Evolutionary conservation across 257 asterid genomes (phyloP), one percentile per base, ranked within the genome.

Genomic region (Nicotiana otophora): DNA sequence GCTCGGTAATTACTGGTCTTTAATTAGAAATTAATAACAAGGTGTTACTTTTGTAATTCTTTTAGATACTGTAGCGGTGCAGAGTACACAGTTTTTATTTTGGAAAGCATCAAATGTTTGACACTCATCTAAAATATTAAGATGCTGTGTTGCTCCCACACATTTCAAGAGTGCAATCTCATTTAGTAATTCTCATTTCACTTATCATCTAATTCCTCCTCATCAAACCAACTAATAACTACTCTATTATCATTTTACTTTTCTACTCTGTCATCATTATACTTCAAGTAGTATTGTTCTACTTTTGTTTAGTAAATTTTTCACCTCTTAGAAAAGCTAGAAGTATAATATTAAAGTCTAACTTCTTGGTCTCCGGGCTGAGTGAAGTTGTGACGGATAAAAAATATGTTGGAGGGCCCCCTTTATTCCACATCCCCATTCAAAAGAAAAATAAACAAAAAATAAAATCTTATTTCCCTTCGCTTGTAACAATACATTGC

Each of bases 1-100:
- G 86, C 93, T 95, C 66, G 98, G 98, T 95, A 91, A 81, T 48
- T 64, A 48, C 61, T 64, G 15, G 5, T 65, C 77, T 46, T 64
- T 80, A 23, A 17, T 15, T 80, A n/a, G 39, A 54, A 23, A 63
- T 16, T 58, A 28, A 42, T 80, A 42, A 23, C 36, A 20, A 31
- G 34, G 3, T 48, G 60, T 36, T 75, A 60, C 76, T 75, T 46
- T 42, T 20, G 5, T 12, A 54, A 54, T 14, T 28, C 1, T 54
- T 54, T 12, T 0, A 54, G n/a, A 31, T 72, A 72, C 60, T 46
- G 23, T 72, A 46, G 14, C 8, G 8, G 61, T 20, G 36, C 15
- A 1, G 23, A 26, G 26, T 26, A 74, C 63, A 14, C 80, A 48
- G 15, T 72, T 74, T 74, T 7, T 26, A 48, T n/a, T 72, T 42